Conservation (phyloP, 2,329 filamentous ascomycete species). For the Fusarium musae region DNA sequence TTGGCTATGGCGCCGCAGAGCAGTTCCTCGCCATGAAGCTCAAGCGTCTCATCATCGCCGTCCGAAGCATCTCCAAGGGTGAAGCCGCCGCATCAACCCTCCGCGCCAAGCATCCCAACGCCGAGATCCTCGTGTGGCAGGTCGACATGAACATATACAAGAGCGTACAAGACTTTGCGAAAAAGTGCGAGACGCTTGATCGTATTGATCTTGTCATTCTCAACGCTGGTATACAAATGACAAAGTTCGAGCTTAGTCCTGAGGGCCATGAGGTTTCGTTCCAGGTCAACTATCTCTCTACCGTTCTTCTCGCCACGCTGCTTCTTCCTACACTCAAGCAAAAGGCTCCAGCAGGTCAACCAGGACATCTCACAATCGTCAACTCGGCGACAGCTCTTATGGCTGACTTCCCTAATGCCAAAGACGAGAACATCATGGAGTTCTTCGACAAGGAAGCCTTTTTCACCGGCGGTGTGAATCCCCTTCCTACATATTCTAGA, state of each 20-base stretch:
- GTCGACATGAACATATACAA: conserved; percentile 61
- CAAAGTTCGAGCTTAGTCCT: conserved; percentile 36
- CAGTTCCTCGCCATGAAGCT: conserved; percentile 54
- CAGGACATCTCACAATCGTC: conserved; percentile 47
- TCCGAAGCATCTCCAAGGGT: conserved; percentile 57
- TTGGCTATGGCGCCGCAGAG: conserved; percentile 58
- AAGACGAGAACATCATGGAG: conserved; percentile 39
- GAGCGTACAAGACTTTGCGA: conserved; percentile 56
- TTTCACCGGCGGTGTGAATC: conserved; percentile 28
- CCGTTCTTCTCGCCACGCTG: conserved; percentile 47
- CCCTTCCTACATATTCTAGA: conserved; percentile 36
- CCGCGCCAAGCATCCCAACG: conserved; percentile 36
- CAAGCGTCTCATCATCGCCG: conserved; percentile 58
- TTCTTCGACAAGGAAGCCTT: conserved; percentile 46
- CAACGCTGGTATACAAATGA: conserved; percentile 55
- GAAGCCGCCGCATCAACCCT: conserved; percentile 49
- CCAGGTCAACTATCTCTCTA: conserved; percentile 55
- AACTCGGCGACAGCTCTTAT: conserved; percentile 43
- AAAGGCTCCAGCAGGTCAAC: conserved; percentile 31
- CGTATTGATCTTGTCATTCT: conserved; percentile 58
- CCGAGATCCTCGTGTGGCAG: conserved; percentile 59
- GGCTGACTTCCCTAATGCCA: conserved; percentile 40
- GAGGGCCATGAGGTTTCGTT: conserved; percentile 54
- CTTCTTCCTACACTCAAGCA: conserved; percentile 49
- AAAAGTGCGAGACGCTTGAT: conserved; percentile 48